Evolutionary conservation across 1,139 yeast species (phyloP), one percentile per base, ranked within the genome.

Genomic region (Protomyces arabidopsidicola): DNA sequence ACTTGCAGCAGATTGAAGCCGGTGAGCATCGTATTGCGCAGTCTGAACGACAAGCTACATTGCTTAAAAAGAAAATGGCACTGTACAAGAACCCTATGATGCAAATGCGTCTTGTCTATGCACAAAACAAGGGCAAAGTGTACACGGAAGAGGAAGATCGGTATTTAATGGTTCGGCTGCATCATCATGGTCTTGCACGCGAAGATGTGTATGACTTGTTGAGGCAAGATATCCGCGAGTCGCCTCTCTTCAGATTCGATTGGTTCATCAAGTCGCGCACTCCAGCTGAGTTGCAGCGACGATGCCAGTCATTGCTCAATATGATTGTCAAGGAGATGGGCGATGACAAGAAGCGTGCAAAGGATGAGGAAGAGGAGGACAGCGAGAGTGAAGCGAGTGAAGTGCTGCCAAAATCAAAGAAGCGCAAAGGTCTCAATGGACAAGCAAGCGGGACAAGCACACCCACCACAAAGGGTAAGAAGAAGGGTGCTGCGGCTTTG

Each of bases 191-290:
- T 0, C 77, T 91, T 24, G 83, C 85, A 70, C 78, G 84, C 38
- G 89, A 87, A 50, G 82, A 84, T 65, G 78, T 93, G 54, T 85
- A 82, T 69, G 97, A 91, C 68, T 81, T 80, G 69, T 84, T 93
- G 57, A 88, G 89, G 67, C 88, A 86, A 66, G 95, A 89, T 60
- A 86, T 91, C 27, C 76, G 82, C 65, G 78, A 79, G 8, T 85
- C 91, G 65, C 93, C 89, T 55, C 74, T 88, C 62, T 93, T 93
- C 77, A 81, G 83, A 60, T 93, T 90, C 73, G 96, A 93, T 71
- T 93, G 96, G 95, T 93, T 85, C 73, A 83, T 93, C 72, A 79
- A 83, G 67, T 88, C 97, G 0, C 81, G 98, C 69, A 86, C 96
- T 0, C 84, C 96, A 0, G 87, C 85, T 67, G 98, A 93, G 71